These are phyloP conservation scores for Flueggea neowawraea DNA, from an alignment of 441 rosid genomes.

Conservation along the genomic window DNA sequence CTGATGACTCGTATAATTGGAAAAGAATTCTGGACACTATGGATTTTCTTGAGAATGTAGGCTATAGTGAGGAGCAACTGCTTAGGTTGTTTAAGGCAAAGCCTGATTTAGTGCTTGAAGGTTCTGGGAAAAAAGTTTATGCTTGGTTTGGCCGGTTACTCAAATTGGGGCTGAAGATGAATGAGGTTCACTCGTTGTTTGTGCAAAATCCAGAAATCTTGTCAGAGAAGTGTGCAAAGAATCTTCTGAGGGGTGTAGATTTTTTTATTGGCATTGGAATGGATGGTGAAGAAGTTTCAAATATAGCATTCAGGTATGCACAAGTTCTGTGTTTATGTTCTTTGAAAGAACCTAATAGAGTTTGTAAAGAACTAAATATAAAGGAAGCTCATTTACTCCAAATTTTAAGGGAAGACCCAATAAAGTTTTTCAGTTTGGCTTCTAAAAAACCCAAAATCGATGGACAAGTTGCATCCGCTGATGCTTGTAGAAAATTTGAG, in stretches of 20 bases:
- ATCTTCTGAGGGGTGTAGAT: constrained; percentile 42
- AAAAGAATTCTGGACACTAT: constrained; percentile 48
- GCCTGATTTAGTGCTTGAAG: constrained; percentile 56
- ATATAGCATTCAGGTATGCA: constrained; percentile 29
- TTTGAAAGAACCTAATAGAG: constrained; percentile 51
- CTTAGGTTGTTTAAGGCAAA: constrained; percentile 34
- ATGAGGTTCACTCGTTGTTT: constrained; percentile 41
- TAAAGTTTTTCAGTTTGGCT: constrained; percentile 51
- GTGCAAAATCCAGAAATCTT: constrained; percentile 50
- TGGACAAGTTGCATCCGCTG: constrained; percentile 8
- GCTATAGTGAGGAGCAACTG: constrained; percentile 50
- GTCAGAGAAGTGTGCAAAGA: constrained; percentile 38
- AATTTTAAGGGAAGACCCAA: constrained; percentile 54
- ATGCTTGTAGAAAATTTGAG: constrained; percentile 35
- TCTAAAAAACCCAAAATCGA: constrained; percentile 24
- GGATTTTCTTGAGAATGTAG: constrained; percentile 58
- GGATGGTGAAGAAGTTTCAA: constrained; percentile 40
- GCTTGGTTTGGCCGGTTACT: constrained; percentile 57
- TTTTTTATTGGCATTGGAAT: constrained; percentile 50
- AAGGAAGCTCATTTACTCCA: constrained; percentile 35
- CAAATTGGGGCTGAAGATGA: constrained; percentile 53
- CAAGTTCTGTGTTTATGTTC: constrained; percentile 46
- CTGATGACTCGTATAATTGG: constrained; percentile 47
- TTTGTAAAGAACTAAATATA: constrained; percentile 39
- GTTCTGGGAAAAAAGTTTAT: constrained; percentile 58